A percentile compares a stretch with the other conserved stretches of the same genome.
Conservation (phyloP, 179 eudicot species). For the Beta macrorhiza region DNA sequence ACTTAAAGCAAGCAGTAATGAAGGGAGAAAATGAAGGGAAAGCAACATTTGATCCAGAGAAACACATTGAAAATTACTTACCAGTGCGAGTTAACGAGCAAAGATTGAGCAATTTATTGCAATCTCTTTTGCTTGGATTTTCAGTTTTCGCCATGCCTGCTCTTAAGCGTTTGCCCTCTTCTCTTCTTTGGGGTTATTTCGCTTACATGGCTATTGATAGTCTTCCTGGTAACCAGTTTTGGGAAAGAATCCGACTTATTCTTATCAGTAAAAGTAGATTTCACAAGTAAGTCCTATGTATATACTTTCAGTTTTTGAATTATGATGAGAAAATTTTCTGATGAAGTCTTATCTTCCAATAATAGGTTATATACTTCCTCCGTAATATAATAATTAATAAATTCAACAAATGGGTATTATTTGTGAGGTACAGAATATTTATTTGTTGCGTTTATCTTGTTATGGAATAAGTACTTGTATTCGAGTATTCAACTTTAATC, state of each 20-base stretch:
- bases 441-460: too few relatives aligned
- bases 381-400: too few relatives aligned
- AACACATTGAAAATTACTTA: conserved; percentile 51
- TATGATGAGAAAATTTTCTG: too few relatives aligned
- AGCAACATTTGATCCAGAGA: conserved; percentile 40
- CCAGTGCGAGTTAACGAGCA: conserved; percentile 76
- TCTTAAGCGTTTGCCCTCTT: conserved; percentile 57
- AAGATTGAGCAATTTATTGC: conserved; percentile 67
- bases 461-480: too few relatives aligned
- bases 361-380: not conserved
- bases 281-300: conserved; percentile 45
- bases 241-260: conserved; percentile 57
- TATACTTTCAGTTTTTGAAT: not conserved
- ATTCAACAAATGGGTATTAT: too few relatives aligned
- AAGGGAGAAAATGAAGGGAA: conserved; percentile 29
- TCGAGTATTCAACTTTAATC: too few relatives aligned
- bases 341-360: not conserved
- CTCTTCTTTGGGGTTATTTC: conserved; percentile 71
- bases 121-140: conserved; percentile 51
- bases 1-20: conserved; percentile 54
- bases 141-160: conserved; percentile 59
- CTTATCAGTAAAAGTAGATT: conserved; percentile 43
- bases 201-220: conserved; percentile 73
- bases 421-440: too few relatives aligned
- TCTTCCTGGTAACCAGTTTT: conserved; percentile 70